Percentiles rank a stretch among this genome's conserved stretches.
Evolutionary conservation across 2,329 filamentous ascomycete genomes (phyloP).

Genomic region (Aspergillus sp.): DNA sequence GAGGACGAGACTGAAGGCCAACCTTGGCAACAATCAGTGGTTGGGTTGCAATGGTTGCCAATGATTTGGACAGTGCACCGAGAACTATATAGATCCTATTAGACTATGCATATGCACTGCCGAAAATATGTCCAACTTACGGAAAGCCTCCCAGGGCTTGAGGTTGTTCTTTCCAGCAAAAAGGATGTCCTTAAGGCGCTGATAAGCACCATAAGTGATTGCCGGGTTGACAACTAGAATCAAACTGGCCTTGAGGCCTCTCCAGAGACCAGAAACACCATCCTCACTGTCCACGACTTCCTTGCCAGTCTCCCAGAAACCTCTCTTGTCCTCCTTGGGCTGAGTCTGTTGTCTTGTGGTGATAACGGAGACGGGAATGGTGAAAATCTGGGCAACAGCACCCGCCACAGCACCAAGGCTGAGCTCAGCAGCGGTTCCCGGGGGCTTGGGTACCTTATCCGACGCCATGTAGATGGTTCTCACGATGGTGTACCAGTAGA

Average conservation of each 20-base stretch:
- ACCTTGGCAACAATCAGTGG: slow-evolving; percentile 97
- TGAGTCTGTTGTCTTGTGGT: slow-evolving; percentile 96
- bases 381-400: slow-evolving; percentile 88
- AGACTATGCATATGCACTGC: not conserved
- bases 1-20: slow-evolving; percentile 87
- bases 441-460: slow-evolving; percentile 53
- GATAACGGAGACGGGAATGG: slow-evolving; percentile 90
- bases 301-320: slow-evolving; percentile 74
- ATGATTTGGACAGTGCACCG: slow-evolving; percentile 82
- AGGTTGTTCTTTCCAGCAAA: slow-evolving; percentile 72
- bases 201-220: slow-evolving; percentile 96
- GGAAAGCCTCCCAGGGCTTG: slow-evolving; percentile 79
- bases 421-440: slow-evolving; percentile 75
- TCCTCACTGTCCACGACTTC: slow-evolving; percentile 90
- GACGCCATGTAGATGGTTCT: slow-evolving; percentile 67
- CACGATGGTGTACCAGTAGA: slow-evolving; percentile 96
- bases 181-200: slow-evolving; percentile 69
- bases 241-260: slow-evolving; percentile 89
- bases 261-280: slow-evolving; percentile 82
- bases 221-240: slow-evolving; percentile 93
- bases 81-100: slow-evolving; percentile 53
- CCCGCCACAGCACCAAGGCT: slow-evolving; percentile 79
- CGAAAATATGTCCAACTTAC: slow-evolving; percentile 51
- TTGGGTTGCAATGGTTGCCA: slow-evolving; percentile 88
- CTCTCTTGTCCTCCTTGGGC: slow-evolving; percentile 73